These are phyloP conservation scores for Camillea tinctor DNA, from an alignment of 2,329 filamentous ascomycete genomes.

Conservation along the genomic window DNA sequence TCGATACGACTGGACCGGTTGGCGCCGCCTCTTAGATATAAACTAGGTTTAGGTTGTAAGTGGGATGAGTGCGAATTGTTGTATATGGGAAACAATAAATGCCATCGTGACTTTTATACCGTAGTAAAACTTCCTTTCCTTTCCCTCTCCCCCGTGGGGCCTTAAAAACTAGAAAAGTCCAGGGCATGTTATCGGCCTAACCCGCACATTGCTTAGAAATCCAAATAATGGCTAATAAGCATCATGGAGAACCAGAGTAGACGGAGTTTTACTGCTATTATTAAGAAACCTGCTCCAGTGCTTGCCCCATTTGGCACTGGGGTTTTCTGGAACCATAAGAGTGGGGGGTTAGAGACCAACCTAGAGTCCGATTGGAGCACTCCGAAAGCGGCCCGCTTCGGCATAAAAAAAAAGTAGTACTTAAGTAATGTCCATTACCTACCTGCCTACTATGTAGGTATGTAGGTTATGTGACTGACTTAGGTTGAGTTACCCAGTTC, in stretches of 20 bases:
- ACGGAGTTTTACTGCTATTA: constrained; percentile 3
- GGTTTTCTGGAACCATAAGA: too few species aligned
- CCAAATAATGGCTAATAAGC: constrained; percentile 16
- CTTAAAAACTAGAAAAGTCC: background rate
- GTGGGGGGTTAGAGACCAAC: too few species aligned
- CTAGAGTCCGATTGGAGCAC: background rate
- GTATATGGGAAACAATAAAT: background rate
- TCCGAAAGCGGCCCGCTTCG: constrained; percentile 23
- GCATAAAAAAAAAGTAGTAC: constrained; percentile 8
- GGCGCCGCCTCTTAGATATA: background rate
- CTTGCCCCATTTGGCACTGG: too few species aligned
- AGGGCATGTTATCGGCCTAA: constrained; percentile 18
- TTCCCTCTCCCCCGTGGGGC: background rate
- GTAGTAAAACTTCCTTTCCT: background rate
- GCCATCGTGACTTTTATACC: background rate
- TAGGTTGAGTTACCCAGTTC: too few species aligned
- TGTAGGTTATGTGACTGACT: background rate
- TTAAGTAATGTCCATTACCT: background rate
- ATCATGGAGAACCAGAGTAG: background rate
- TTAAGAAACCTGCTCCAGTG: too few species aligned
- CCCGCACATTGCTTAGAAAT: constrained; percentile 34
- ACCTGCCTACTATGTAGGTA: background rate
- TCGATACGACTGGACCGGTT: background rate
- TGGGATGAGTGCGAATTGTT: background rate
- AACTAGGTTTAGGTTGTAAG: background rate